These are phyloP conservation scores for Phytopythium helicoides DNA, from an alignment of 352 stramenopile species.

Conservation along the genomic window DNA sequence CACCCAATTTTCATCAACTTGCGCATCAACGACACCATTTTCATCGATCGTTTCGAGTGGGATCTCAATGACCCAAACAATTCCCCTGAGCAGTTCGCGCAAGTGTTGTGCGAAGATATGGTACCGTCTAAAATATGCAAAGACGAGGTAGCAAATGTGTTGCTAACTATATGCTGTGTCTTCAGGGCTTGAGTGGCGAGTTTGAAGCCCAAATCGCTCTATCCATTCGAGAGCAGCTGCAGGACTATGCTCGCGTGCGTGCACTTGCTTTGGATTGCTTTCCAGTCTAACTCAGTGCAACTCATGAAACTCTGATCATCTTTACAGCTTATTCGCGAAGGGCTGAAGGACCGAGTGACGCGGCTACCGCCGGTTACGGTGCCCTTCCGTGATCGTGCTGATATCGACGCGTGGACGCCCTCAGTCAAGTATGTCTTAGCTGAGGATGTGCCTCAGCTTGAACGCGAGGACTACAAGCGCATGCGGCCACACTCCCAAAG, in stretches of 20 bases:
- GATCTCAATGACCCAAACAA: conserved; percentile 66
- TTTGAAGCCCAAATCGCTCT: conserved; percentile 78
- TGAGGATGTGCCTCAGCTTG: conserved; percentile 68
- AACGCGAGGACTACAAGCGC: conserved; percentile 78
- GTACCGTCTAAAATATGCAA: conserved; percentile 13
- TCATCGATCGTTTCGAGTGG: conserved; percentile 84
- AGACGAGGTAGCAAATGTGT: conserved; percentile 5
- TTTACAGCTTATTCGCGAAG: conserved; percentile 67
- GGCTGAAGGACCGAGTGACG: conserved; percentile 55
- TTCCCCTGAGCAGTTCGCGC: conserved; percentile 67
- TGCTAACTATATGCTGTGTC: neutral
- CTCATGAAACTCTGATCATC: conserved; percentile 4
- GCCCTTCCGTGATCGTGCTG: conserved; percentile 59
- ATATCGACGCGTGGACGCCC: conserved; percentile 58
- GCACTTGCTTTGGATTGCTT: neutral
- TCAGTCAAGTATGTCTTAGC: conserved; percentile 74
- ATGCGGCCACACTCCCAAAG: conserved; percentile 66
- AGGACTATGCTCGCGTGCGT: conserved; percentile 65
- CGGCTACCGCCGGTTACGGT: conserved; percentile 51
- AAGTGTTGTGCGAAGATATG: conserved; percentile 65
- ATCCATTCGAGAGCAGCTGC: conserved; percentile 77
- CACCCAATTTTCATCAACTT: conserved; percentile 83
- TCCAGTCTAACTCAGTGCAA: neutral
- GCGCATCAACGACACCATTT: conserved; percentile 76
- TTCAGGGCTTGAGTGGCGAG: conserved; percentile 68